These are phyloP conservation scores for Vigna hirtella DNA, from an alignment of 306 rosid genomes.

Conservation along the genomic window DNA sequence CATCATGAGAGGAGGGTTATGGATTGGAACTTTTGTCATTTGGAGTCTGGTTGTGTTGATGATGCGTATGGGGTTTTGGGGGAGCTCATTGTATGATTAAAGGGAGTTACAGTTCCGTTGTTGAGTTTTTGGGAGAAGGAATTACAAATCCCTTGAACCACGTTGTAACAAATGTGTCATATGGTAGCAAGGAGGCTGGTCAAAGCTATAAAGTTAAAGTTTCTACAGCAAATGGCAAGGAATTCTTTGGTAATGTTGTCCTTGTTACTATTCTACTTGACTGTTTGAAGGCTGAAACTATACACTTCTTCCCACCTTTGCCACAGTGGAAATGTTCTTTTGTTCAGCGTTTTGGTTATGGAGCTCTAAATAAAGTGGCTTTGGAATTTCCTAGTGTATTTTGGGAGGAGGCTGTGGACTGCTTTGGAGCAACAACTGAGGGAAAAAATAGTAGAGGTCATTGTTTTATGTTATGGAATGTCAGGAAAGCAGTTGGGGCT, in stretches of 20 bases:
- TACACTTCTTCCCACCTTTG: constrained; percentile 87
- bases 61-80: constrained; percentile 99
- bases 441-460: constrained; percentile 85
- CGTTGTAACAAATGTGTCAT: constrained; percentile 81
- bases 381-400: constrained; percentile 92
- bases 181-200: constrained; percentile 59
- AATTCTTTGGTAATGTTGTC: constrained; percentile 86
- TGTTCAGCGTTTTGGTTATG: constrained; percentile 90
- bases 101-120: constrained; percentile 90
- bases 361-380: constrained; percentile 91
- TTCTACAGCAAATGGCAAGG: constrained; percentile 75
- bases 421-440: constrained; percentile 98
- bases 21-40: constrained; percentile 99
- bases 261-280: constrained; percentile 94
- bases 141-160: constrained; percentile 72
- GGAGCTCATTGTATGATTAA: constrained; percentile 99
- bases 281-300: constrained; percentile 90
- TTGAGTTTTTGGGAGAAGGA: constrained; percentile 94
- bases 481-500: constrained; percentile 94
- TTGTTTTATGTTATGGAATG: constrained; percentile 99
- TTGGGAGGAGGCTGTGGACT: constrained; percentile 98
- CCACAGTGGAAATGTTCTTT: constrained; percentile 94
- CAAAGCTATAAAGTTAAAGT: constrained; percentile 68
- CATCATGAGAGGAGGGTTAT: constrained; percentile 97
- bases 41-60: constrained; percentile 98